Conservation (phyloP, 1,284 basidiomycete species). For the Vanrija pseudolonga region DNA sequence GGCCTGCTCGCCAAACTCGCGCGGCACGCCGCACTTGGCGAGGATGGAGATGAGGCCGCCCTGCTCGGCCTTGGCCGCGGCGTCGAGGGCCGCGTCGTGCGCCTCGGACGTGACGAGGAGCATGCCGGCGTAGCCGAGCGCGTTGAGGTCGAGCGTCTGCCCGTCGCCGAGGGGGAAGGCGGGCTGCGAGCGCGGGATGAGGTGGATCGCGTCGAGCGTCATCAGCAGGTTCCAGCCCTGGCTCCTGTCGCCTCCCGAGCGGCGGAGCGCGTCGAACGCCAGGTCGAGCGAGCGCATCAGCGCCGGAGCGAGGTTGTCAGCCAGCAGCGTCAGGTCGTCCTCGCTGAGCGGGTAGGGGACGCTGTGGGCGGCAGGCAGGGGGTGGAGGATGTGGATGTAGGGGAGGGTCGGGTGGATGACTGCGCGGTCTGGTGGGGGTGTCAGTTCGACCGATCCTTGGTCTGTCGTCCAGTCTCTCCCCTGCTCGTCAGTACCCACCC, state of each 20-base stretch:
- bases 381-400: constrained; percentile 71
- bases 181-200: constrained; percentile 64
- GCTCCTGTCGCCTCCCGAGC: constrained; percentile 29
- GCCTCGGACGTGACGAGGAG: constrained; percentile 72
- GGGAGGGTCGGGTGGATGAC: constrained; percentile 65
- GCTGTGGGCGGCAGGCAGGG: constrained; percentile 48
- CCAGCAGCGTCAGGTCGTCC: constrained; percentile 49
- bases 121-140: constrained; percentile 82
- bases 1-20: constrained; percentile 42
- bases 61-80: constrained; percentile 8
- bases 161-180: constrained; percentile 28
- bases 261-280: constrained; percentile 61
- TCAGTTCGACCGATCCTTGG: background rate
- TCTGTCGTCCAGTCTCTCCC: background rate
- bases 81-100: constrained; percentile 60
- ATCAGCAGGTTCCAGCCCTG: constrained; percentile 71
- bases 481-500: constrained; percentile 49
- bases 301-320: constrained; percentile 58
- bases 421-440: constrained; percentile 59
- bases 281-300: constrained; percentile 75
- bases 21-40: constrained; percentile 37
- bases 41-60: constrained; percentile 38
- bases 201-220: constrained; percentile 63
- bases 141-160: constrained; percentile 62
- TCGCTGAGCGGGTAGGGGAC: constrained; percentile 54